Conservation (phyloP, 192 early-diverging fungal species). For the Funneliformis mosseae region DNA sequence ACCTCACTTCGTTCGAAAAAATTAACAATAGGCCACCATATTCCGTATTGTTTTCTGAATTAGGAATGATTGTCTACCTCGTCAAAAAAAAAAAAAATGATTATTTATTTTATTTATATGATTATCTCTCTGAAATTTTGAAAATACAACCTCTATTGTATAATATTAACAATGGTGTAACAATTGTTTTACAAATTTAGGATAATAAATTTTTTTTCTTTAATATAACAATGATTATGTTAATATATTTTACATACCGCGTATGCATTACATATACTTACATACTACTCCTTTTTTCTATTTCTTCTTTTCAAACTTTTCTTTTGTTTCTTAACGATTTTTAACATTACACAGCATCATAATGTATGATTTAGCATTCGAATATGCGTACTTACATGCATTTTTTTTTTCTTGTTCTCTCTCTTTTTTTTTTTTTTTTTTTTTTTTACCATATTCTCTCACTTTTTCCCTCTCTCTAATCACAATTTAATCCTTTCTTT, state of each 20-base stretch:
- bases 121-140: not conserved
- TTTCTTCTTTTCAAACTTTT: not conserved
- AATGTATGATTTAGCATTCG: not conserved
- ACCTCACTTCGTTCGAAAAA: no score
- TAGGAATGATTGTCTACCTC: no score
- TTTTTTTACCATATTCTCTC: not conserved
- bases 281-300: not conserved
- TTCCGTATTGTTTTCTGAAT: no score
- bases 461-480: not conserved
- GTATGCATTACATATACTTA: not conserved
- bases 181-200: not conserved
- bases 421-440: not conserved
- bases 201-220: not conserved
- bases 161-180: not conserved
- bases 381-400: not conserved
- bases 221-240: not conserved
- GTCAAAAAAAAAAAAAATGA: no score
- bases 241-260: not conserved
- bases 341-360: not conserved
- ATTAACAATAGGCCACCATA: no score
- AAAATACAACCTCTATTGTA: not conserved
- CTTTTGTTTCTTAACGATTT: not conserved
- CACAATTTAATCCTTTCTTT: not conserved
- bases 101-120: not conserved
- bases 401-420: not conserved